These are phyloP conservation scores for Talaromyces sp. DNA, from an alignment of 2,329 filamentous ascomycete species.

Conservation along the genomic window DNA sequence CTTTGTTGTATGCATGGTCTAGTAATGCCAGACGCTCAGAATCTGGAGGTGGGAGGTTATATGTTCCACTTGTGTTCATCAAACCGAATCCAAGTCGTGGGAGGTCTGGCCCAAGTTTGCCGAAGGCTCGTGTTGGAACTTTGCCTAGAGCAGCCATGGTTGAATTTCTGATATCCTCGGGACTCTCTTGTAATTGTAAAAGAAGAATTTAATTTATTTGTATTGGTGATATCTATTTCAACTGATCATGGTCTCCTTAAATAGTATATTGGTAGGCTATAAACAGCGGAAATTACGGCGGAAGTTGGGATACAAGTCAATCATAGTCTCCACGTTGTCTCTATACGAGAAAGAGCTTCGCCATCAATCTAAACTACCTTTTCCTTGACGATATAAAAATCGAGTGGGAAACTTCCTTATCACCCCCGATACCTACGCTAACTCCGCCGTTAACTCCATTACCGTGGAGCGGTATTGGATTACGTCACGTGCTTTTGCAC, in stretches of 20 bases:
- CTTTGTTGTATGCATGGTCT: conserved; percentile 42
- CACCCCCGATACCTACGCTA: background rate
- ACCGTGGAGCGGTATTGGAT: background rate
- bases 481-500: no score
- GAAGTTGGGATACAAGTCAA: background rate
- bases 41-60: conserved; percentile 31
- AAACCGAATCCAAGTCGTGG: conserved; percentile 19
- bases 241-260: background rate
- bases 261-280: background rate
- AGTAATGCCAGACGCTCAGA: conserved; percentile 42
- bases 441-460: conserved; percentile 1
- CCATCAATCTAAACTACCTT: background rate
- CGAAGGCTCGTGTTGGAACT: conserved; percentile 19
- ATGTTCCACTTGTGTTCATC: conserved; percentile 22
- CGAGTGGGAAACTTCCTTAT: background rate
- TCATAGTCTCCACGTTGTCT: background rate
- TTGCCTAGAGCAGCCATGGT: background rate
- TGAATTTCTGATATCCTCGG: background rate
- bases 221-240: background rate
- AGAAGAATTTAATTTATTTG: background rate
- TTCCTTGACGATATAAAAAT: background rate
- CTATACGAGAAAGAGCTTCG: background rate
- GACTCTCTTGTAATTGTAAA: background rate
- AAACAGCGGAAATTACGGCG: conserved; percentile 5
- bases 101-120: conserved; percentile 21